A percentile compares a stretch with the other conserved stretches of the same genome.
phyloP scores from a whole-genome alignment of 2,329 filamentous ascomycete species.

The Aureobasidium pullulans region DNA sequence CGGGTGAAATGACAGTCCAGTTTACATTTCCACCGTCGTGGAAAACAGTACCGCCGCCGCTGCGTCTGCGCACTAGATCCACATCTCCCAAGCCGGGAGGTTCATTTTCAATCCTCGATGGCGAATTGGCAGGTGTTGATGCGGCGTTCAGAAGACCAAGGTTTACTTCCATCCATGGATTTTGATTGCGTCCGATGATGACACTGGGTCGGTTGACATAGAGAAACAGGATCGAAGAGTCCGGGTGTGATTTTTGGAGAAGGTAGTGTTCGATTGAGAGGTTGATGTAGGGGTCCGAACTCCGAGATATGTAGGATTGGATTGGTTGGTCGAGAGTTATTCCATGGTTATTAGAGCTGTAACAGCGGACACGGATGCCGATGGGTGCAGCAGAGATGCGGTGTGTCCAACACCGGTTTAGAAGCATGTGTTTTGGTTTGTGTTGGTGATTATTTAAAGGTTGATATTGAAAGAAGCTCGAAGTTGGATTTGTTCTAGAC shows the following conservation, averaged over 20 bases:
- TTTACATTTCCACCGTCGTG: constrained; percentile 92
- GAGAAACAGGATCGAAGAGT: constrained; percentile 73
- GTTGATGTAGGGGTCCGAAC: constrained; percentile 74
- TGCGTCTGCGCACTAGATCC: constrained; percentile 71
- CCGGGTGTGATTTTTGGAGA: constrained; percentile 62
- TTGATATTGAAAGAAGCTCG: neutral
- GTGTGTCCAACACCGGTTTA: constrained; percentile 9
- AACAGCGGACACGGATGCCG: constrained; percentile 1
- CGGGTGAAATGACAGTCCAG: constrained; percentile 83
- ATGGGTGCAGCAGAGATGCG: constrained; percentile 1
- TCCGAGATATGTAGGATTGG: constrained; percentile 44
- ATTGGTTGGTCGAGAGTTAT: constrained; percentile 21
- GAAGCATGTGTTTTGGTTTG: constrained; percentile 7
- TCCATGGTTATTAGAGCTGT: neutral
- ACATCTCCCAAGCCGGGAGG: constrained; percentile 37
- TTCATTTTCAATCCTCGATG: constrained; percentile 20
- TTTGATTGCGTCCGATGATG: constrained; percentile 92
- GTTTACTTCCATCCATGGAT: constrained; percentile 91
- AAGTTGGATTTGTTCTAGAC: neutral
- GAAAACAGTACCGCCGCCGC: constrained; percentile 87
- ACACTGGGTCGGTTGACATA: constrained; percentile 84
- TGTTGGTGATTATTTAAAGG: neutral
- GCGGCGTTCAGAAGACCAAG: constrained; percentile 51
- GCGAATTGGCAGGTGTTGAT: constrained; percentile 19
- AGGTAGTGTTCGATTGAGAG: constrained; percentile 91